Evolutionary conservation across 202 grass and related monocot genomes (phyloP), one percentile per base, ranked within the genome.

Genomic region (Cymbopogon flexuosus): DNA sequence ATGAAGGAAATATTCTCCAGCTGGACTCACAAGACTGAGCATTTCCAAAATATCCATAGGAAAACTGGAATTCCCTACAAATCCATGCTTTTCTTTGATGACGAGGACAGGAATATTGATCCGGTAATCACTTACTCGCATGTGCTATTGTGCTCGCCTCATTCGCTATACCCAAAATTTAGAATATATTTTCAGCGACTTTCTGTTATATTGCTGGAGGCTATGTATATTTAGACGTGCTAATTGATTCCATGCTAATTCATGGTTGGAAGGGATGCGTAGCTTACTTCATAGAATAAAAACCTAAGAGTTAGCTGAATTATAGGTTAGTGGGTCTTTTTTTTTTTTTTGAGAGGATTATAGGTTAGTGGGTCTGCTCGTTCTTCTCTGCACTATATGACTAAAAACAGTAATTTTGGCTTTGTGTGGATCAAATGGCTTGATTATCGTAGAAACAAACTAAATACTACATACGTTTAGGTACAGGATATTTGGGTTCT

Each of bases 61-160:
- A 97, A 67, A 77, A 98, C 90, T 49, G 86, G 92, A 34, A 73
- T 98, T 87, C 84, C 91, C 1, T 94, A 88, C 72, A 91, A 91
- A 45, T 98, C 90, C 5, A 94, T 98, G 92, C 92, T 98, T 61
- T 94, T 94, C 84, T 98, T 98, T 93, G 95, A 98, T 70, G 95
- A 98, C 2, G 95, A 98, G 59, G 68, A 89, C 76, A 88, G 95
- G 60, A 98, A 98, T 79, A 93, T 88, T 40, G 76, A 89, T 78
- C 52, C 88, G 65, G 92, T 94, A 94, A 80, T 72, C 43, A 35
- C 82, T 86, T 83, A 76, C 62, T 72, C 42, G 27, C 27, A 27
- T 27, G 27, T 27, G n/a, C 19, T 54, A 67, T 4, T 79, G 64
- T 56, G 56, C 21, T 68, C 15, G 34, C 37, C 47, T 77, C 41